Conservation (phyloP, 148 eudicot species). For the Chenopodium quinoa region DNA sequence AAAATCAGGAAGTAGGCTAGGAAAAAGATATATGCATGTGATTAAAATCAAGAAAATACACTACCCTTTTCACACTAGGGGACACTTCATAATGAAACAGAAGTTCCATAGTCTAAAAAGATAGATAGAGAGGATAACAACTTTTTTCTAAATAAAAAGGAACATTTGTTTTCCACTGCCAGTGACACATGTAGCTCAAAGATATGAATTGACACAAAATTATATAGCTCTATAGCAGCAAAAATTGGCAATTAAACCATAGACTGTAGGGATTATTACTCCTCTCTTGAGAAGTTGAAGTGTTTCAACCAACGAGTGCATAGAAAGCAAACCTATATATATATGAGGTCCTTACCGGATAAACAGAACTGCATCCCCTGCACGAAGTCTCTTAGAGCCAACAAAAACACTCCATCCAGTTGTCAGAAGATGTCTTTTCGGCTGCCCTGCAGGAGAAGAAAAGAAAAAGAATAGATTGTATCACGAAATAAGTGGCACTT, state of each 20-base stretch:
- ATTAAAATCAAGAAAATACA: not conserved
- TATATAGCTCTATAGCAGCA: not conserved
- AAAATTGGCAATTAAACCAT: not conserved
- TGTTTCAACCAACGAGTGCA: not conserved
- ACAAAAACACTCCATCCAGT: conserved; percentile 99
- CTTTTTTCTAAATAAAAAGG: not conserved
- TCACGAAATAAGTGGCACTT: not conserved
- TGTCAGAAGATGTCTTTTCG: conserved; percentile 91
- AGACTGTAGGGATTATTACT: not conserved
- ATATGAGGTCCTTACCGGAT: conserved; percentile 51
- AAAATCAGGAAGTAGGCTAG: not conserved
- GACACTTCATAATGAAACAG: not conserved
- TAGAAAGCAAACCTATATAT: too few relatives aligned
- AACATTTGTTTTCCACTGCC: not conserved
- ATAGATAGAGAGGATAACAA: not conserved
- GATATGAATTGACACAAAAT: not conserved
- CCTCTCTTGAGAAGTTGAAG: not conserved
- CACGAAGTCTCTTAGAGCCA: conserved; percentile 86
- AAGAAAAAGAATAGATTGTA: not conserved
- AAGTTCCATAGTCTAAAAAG: not conserved
- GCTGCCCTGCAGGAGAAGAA: conserved; percentile 62
- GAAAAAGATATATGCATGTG: not conserved
- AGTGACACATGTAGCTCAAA: not conserved
- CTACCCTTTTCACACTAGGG: too few relatives aligned
- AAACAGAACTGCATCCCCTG: conserved; percentile 93